Evolutionary conservation across 495 filamentous ascomycete genomes (phyloP).

Genomic region (Xylaria scruposa): DNA sequence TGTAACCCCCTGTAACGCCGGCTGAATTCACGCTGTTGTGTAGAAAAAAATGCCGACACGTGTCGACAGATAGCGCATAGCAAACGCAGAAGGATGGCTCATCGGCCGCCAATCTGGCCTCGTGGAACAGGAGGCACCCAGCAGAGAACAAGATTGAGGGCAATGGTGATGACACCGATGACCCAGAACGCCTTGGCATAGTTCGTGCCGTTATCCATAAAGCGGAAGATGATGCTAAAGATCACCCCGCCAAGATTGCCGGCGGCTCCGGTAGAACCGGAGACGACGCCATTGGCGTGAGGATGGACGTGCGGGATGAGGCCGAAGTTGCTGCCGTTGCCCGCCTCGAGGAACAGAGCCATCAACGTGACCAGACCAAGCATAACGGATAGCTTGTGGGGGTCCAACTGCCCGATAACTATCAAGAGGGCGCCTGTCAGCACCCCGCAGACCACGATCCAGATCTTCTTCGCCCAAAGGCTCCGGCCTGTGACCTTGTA

Average conservation of each 20-base stretch:
- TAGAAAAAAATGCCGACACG: neutral
- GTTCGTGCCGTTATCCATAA: slow-evolving; percentile 61
- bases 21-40: neutral
- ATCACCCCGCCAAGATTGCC: slow-evolving; percentile 88
- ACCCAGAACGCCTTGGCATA: slow-evolving; percentile 81
- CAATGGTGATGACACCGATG: slow-evolving; percentile 78
- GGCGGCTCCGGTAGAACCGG: slow-evolving; percentile 75
- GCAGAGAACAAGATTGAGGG: slow-evolving; percentile 65
- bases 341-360: slow-evolving; percentile 82
- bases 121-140: slow-evolving; percentile 79
- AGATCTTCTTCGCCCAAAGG: slow-evolving; percentile 79
- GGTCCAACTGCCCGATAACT: slow-evolving; percentile 71
- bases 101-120: slow-evolving; percentile 69
- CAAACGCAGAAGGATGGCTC: slow-evolving; percentile 26
- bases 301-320: slow-evolving; percentile 87
- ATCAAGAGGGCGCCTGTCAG: slow-evolving; percentile 71
- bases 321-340: slow-evolving; percentile 86
- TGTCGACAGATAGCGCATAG: neutral
- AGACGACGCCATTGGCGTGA: slow-evolving; percentile 69
- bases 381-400: slow-evolving; percentile 67
- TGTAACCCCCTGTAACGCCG: neutral
- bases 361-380: slow-evolving; percentile 75
- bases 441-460: slow-evolving; percentile 68
- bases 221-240: slow-evolving; percentile 86
- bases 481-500: slow-evolving; percentile 64